A percentile compares a stretch with the other conserved stretches of the same genome.
phyloP scores from a whole-genome alignment of 1,139 yeast genomes.

The Pichia kudriavzevii region DNA sequence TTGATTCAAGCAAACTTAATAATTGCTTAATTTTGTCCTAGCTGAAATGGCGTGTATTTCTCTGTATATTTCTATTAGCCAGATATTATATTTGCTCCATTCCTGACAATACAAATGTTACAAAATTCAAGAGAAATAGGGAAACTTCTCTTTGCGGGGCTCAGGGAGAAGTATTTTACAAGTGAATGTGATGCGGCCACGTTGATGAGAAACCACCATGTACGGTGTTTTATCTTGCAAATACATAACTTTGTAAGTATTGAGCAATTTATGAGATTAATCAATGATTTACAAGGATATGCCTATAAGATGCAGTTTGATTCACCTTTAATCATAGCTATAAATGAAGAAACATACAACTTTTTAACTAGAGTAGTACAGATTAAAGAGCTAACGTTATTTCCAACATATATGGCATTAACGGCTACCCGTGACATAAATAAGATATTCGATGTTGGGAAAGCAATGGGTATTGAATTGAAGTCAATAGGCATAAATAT shows the following conservation, averaged over 20 bases:
- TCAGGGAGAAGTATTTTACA: conserved; percentile 50
- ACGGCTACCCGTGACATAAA: conserved; percentile 49
- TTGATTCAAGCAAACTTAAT: too few species aligned
- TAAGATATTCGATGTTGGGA: conserved; percentile 46
- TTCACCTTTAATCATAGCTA: conserved; percentile 41
- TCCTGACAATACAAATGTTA: too few species aligned
- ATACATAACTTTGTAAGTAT: conserved; percentile 48
- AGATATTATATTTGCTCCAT: too few species aligned
- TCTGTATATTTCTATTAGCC: too few species aligned
- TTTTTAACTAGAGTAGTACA: conserved; percentile 15
- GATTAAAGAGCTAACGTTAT: conserved; percentile 37
- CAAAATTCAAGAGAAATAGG: too few species aligned
- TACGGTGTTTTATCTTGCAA: conserved; percentile 52
- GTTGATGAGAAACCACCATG: conserved; percentile 45
- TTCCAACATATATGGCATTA: conserved; percentile 61
- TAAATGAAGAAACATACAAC: conserved; percentile 46
- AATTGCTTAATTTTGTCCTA: too few species aligned
- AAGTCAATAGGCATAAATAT: conserved; percentile 50
- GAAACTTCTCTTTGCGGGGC: conserved; percentile 54
- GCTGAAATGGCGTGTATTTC: too few species aligned
- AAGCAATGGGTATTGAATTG: conserved; percentile 50
- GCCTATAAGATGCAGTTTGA: conserved; percentile 48
- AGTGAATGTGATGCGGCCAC: conserved; percentile 42
- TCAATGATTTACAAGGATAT: conserved; percentile 47
- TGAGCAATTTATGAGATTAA: conserved; percentile 43